Evolutionary conservation across 805 yeast species (phyloP).

Genomic region (Myxozyma kluyveri): DNA sequence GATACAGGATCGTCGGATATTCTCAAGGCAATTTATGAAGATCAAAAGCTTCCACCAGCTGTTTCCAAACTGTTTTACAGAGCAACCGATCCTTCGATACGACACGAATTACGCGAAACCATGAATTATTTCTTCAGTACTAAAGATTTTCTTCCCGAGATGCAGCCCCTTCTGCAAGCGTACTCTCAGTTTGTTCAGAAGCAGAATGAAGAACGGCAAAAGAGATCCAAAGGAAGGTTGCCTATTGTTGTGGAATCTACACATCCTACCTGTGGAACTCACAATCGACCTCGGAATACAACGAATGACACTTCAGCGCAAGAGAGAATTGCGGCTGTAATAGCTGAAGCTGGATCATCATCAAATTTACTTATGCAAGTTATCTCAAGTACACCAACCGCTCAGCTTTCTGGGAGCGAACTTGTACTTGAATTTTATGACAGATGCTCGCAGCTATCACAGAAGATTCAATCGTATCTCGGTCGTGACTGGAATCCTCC

Average conservation of each 20-base stretch:
- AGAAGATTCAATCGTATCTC: slow-evolving; percentile 8
- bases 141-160: background rate
- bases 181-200: background rate
- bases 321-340: slow-evolving; percentile 1
- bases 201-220: background rate
- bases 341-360: slow-evolving; percentile 16
- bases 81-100: slow-evolving; percentile 15
- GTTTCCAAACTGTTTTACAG: slow-evolving; percentile 4
- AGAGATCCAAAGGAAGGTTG: background rate
- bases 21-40: slow-evolving; percentile 7
- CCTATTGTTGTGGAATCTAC: background rate
- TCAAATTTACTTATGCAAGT: slow-evolving; percentile 20
- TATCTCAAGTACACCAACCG: slow-evolving; percentile 16
- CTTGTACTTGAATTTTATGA: slow-evolving; percentile 27
- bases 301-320: background rate
- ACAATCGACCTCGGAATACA: background rate
- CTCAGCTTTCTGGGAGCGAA: slow-evolving; percentile 19
- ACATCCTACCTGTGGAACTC: background rate
- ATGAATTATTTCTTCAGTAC: slow-evolving; percentile 1
- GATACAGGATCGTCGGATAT: slow-evolving; percentile 18
- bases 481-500: slow-evolving; percentile 8
- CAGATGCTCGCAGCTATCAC: slow-evolving; percentile 17
- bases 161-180: background rate
- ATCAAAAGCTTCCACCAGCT: slow-evolving; percentile 12
- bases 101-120: slow-evolving; percentile 3